Evolutionary conservation across 148 eudicot species (phyloP), one percentile per base, ranked within the genome.

Genomic region (Pharnaceum exiguum): DNA sequence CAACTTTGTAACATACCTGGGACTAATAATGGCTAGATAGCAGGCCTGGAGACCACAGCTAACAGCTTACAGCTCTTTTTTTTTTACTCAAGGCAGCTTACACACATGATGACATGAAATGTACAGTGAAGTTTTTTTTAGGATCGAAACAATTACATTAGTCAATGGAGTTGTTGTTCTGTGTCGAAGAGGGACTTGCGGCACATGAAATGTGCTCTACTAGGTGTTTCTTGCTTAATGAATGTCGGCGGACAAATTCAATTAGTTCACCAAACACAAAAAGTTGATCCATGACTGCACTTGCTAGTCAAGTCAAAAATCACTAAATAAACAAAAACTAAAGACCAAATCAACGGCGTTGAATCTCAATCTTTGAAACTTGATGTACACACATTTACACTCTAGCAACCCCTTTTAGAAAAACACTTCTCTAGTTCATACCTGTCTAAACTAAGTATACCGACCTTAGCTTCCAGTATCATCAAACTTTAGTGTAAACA

Each of bases 351-450:
- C n/a, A n/a, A n/a, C n/a, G n/a, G n/a, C n/a, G n/a, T n/a, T 40
- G 3, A 42, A 11, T 26, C n/a, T 17, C 24, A 10, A 23, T 13
- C 26, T 21, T 31, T 44, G 27, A 36, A 37, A 46, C 36, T 5
- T 5, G 32, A 21, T 33, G 62, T n/a, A n/a, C 62, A 35, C 10
- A 7, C 21, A 49, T 57, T 57, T 57, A 49, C 44, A 57, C 57
- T 27, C 40, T 17, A 66, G 23, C 51, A 66, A 66, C 57, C 31
- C 37, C 19, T 10, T 33, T 57, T 57, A n/a, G 70, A 66, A 57
- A 51, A 57, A 9, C 38, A 19, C 23, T 8, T 29, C 16, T 57
- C 26, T 2, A 2, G 17, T 66, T 66, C 70, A 25, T 62, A 56
- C 48, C 7, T 63, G 30, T 54, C 60, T 9, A 27, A n/a, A 25